Percentiles rank a stretch among this genome's conserved stretches.
Evolutionary conservation across 352 stramenopile species (phyloP).

Genomic region (Globisporangium okanoganense): DNA sequence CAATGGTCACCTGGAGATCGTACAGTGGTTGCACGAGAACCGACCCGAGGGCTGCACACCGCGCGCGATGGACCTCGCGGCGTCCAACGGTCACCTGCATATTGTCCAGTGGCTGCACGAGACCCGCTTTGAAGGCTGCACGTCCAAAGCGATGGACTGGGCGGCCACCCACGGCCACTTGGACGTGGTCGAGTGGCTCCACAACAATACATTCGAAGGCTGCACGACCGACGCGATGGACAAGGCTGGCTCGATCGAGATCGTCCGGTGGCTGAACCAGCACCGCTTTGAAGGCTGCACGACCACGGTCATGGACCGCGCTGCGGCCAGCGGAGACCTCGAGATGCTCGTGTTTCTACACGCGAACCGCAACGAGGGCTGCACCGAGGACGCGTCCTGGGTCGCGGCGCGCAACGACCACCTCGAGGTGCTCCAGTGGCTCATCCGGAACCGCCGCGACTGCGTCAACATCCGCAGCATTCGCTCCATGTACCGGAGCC

Average conservation of each 20-base stretch:
- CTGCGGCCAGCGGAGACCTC: constrained; percentile 2
- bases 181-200: constrained; percentile 7
- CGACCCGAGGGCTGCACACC: constrained; percentile 1
- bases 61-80: constrained; percentile 9
- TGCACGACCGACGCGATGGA: constrained; percentile 15
- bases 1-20: constrained; percentile 6
- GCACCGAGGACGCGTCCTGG: constrained; percentile 9
- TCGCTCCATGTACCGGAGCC: constrained; percentile 7
- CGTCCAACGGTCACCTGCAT: neutral
- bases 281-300: constrained; percentile 7
- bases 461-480: constrained; percentile 15
- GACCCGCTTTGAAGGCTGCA: constrained; percentile 10
- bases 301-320: constrained; percentile 9
- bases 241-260: constrained; percentile 9
- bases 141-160: constrained; percentile 10
- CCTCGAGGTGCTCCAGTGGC: constrained; percentile 13
- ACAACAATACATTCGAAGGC: constrained; percentile 9
- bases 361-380: constrained; percentile 4
- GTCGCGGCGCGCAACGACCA: constrained; percentile 11
- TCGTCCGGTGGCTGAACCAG: constrained; percentile 7
- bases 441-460: constrained; percentile 8
- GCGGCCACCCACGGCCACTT: constrained; percentile 2
- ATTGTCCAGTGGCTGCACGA: constrained; percentile 8
- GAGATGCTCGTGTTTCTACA: constrained; percentile 10
- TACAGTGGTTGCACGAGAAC: constrained; percentile 9